Base-by-base conservation (phyloP, 2,329 filamentous ascomycete species). In the Colletotrichum salicis region DNA sequence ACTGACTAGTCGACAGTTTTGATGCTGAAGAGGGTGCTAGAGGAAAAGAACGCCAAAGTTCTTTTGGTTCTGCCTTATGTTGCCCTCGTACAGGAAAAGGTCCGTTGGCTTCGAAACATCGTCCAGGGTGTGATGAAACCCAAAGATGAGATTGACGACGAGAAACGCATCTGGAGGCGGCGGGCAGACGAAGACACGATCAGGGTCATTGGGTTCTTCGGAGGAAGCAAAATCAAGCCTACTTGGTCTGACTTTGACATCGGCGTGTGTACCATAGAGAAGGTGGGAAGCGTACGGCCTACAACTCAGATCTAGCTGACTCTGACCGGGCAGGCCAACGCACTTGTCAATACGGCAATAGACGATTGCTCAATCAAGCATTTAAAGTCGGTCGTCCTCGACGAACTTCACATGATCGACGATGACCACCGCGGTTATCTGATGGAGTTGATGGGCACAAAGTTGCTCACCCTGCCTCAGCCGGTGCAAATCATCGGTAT, bases 351-450 rank as follows among this genome's bases (percentile, higher is more conserved):
- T 75, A 84, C 87, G 27, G 91, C 92, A 15, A 93, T 95, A 74
- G 91, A 93, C 73, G 91, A 95, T 73, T 90, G 88, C 77, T 89
- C 86, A 4, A 87, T 94, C 71, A 83, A 86, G n/a, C 86, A 90
- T 24, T 82, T 95, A 55, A 89, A 88, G 58, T 84, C 91, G 12
- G 88, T 94, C 22, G 91, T 95, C 15, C 84, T 95, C 41, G 93
- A 95, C 76, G 93, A 95, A 78, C 82, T 95, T n/a, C 93, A 95
- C 78, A 94, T 95, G 92, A 86, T 95, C 56, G 91, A 94, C 75
- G 93, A 95, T 78, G 91, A 92, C 73, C 88, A 91, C 74, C 89
- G 93, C 13, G 93, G 93, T 4, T 95, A 95, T 78, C 84, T 95
- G 1, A 83, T 95, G 66, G 93, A 95, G 78, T 83, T 95, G 6